A percentile compares a stretch with the other conserved stretches of the same genome.
These are phyloP conservation scores for Blastobotrys terrestris DNA, from an alignment of 805 yeast genomes.

Conservation along the genomic window DNA sequence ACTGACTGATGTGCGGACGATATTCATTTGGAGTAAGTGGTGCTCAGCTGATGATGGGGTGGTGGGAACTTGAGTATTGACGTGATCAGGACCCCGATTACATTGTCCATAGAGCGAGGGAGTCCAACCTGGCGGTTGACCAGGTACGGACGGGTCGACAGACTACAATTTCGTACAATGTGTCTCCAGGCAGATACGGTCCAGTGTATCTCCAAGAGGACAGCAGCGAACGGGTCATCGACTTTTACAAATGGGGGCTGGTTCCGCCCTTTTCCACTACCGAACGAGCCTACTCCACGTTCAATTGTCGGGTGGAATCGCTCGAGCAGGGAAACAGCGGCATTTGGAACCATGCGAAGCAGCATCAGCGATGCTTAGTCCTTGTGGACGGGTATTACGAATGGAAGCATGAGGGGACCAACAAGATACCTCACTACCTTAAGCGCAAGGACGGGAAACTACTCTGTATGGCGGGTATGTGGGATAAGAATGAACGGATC, in stretches of 20 bases:
- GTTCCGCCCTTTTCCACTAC: slow-evolving; percentile 43
- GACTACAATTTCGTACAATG: slow-evolving; percentile 19
- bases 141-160: slow-evolving; percentile 20
- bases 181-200: slow-evolving; percentile 21
- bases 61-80: no score
- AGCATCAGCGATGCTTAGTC: slow-evolving; percentile 58
- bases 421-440: slow-evolving; percentile 62
- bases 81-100: slow-evolving; percentile 19
- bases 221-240: slow-evolving; percentile 21
- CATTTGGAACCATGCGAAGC: slow-evolving; percentile 52
- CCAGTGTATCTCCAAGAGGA: slow-evolving; percentile 18
- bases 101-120: slow-evolving; percentile 9
- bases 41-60: background rate
- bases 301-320: slow-evolving; percentile 72
- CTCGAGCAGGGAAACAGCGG: slow-evolving; percentile 37
- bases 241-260: slow-evolving; percentile 75
- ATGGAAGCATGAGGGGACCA: slow-evolving; percentile 45
- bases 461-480: slow-evolving; percentile 63
- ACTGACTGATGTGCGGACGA: slow-evolving; percentile 53
- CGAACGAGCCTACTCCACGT: slow-evolving; percentile 26
- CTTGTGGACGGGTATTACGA: slow-evolving; percentile 84
- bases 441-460: slow-evolving; percentile 46
- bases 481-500: slow-evolving; percentile 22
- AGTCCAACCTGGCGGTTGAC: slow-evolving; percentile 15
- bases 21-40: slow-evolving; percentile 34